Base-by-base conservation (phyloP, 31 red algal genomes). In the Asparagopsis taxiformis region DNA sequence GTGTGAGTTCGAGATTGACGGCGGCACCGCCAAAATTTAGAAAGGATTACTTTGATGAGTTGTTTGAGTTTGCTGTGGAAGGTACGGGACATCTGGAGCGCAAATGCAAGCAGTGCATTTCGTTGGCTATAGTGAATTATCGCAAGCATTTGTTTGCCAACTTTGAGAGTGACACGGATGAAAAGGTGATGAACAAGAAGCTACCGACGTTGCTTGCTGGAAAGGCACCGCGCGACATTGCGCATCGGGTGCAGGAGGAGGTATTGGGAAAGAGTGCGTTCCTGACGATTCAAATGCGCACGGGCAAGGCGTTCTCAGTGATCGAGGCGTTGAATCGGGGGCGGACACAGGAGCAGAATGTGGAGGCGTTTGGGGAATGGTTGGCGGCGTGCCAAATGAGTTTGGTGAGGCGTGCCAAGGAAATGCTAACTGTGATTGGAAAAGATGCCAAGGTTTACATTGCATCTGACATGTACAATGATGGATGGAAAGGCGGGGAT, bases 391-490 rank as follows among this genome's bases (percentile, higher is more conserved):
- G 55, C 34, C 22, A 55, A 36, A 29, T 24, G 10, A 15, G 21
- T 3, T 15, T 64, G 56, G 73, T 62, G 22, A 20, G n/a, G 43
- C 10, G 43, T 21, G 57, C 58, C 20, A 22, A 39, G 22, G 41
- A 59, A 49, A 16, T 28, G 51, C 36, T 38, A 31, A 34, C 19
- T 21, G 50, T 11, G 8, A 21, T 72, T n/a, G 68, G 52, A 13
- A 39, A 13, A 31, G 11, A 23, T 31, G 22, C 64, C 31, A 20
- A 53, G 55, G 32, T 63, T 17, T 72, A 72, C 30, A 57, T 82
- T 20, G 78, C 78, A 25, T 82, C 78, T 16, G 78, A 82, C 35
- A 39, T 82, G 78, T 72, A 71, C 66, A 71, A 72, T 59, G 67
- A 72, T n/a, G 78, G 78, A 15, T 82, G 78, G 78, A 55, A 29